Conservation (phyloP, 208 protist genomes). For the Trichomonas gallinae region DNA sequence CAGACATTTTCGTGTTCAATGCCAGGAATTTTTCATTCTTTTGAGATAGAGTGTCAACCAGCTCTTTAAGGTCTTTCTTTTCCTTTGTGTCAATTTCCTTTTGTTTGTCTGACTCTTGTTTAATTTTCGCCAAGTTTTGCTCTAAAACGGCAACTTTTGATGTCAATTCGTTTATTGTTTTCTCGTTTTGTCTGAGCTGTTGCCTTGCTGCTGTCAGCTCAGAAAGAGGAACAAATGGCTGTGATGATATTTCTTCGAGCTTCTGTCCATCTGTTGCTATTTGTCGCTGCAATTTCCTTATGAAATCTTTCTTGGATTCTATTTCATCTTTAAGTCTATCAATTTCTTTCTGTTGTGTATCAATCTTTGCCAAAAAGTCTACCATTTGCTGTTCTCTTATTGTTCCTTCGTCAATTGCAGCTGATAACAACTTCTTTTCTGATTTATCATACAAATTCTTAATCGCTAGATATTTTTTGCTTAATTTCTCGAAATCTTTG, state of each 20-base stretch:
- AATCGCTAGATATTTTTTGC: neutral
- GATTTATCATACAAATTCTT: neutral
- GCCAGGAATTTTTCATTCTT: neutral
- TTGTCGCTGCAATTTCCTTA: neutral
- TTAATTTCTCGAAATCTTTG: neutral
- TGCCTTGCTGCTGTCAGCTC: neutral
- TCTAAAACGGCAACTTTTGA: neutral
- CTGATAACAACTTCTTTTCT: neutral
- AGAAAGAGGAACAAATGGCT: neutral
- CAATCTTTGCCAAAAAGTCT: neutral
- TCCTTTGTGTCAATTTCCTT: neutral
- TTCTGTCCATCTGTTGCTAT: neutral
- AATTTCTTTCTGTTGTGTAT: neutral
- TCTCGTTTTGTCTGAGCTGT: neutral
- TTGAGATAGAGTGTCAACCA: neutral
- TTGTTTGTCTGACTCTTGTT: neutral
- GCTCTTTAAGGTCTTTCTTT: neutral
- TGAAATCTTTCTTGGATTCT: neutral
- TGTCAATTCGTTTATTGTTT: neutral
- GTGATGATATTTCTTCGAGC: neutral
- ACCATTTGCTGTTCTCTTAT: neutral
- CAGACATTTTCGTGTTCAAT: neutral
- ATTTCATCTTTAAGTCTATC: neutral
- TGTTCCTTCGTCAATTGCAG: neutral
- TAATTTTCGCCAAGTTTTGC: neutral